Evolutionary conservation across 257 asterid genomes (phyloP).

Genomic region (Oldenlandia corymbosa): DNA sequence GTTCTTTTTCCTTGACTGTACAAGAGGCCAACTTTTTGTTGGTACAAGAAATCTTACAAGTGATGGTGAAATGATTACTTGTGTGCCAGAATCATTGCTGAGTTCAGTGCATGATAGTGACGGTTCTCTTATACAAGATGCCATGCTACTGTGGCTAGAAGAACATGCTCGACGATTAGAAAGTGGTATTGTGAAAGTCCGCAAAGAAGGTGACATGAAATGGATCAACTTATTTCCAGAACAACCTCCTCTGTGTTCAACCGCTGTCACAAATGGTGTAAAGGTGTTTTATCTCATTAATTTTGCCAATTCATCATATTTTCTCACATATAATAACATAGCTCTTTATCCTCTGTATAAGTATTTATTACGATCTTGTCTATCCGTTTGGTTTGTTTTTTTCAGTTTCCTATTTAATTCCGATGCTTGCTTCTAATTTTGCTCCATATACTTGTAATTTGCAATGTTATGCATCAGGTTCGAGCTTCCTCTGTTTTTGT

Average conservation of each 20-base stretch:
- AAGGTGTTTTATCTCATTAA: conserved; percentile 40
- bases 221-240: conserved; percentile 77
- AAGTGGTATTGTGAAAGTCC: conserved; percentile 54
- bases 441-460: conserved; percentile 3
- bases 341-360: not conserved
- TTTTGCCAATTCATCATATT: not conserved
- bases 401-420: not conserved
- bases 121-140: conserved; percentile 61
- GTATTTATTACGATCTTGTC: not conserved
- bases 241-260: conserved; percentile 58
- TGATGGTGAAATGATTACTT: conserved; percentile 79
- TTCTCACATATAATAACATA: too few relatives aligned
- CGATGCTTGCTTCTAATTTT: conserved; percentile 14
- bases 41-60: conserved; percentile 64
- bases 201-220: conserved; percentile 42
- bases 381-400: not conserved
- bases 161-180: conserved; percentile 72
- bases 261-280: conserved; percentile 71
- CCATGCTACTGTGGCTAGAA: conserved; percentile 82
- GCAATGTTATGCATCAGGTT: conserved; percentile 40
- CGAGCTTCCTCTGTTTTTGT: conserved; percentile 85
- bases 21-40: conserved; percentile 70
- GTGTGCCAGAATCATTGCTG: conserved; percentile 66
- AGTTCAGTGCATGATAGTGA: conserved; percentile 39
- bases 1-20: conserved; percentile 65